Conservation (phyloP, 148 eudicot species). For the Spergularia marina region DNA sequence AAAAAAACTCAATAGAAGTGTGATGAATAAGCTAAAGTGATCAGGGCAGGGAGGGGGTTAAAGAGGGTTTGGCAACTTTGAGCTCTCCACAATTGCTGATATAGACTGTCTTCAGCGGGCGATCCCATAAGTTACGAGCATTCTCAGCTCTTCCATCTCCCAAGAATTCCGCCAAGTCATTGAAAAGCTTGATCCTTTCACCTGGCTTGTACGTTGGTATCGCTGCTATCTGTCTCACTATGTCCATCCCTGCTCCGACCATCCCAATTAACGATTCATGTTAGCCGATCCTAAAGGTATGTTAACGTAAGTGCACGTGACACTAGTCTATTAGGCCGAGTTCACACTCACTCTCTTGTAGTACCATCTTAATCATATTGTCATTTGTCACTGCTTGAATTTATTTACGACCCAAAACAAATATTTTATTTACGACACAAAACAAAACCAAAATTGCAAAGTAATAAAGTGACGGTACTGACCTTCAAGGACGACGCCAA, state of each 20-base stretch:
- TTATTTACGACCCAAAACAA: no score
- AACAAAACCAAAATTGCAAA: background rate
- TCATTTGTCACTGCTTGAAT: no score
- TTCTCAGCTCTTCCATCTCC: conserved; percentile 91
- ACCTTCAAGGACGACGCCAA: conserved; percentile 96
- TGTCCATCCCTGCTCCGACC: conserved; percentile 63
- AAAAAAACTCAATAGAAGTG: background rate
- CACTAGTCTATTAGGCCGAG: no score
- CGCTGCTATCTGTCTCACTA: conserved; percentile 68
- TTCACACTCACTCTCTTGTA: no score
- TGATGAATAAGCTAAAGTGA: background rate
- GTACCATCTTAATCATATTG: no score
- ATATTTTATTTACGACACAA: background rate
- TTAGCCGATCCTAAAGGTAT: no score
- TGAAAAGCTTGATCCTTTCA: conserved; percentile 68
- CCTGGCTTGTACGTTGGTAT: conserved; percentile 78
- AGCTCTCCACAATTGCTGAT: conserved; percentile 86
- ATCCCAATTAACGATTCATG: background rate
- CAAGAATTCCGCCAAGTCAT: conserved; percentile 77
- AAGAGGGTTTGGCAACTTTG: conserved; percentile 69
- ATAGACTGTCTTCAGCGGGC: conserved; percentile 74
- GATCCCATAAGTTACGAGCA: conserved; percentile 81
- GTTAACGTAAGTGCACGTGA: no score
- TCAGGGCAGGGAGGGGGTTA: conserved; percentile 80
- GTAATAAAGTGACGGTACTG: background rate